Base-by-base conservation (phyloP, 2,329 filamentous ascomycete genomes). In the Pezizomycotina sp. region DNA sequence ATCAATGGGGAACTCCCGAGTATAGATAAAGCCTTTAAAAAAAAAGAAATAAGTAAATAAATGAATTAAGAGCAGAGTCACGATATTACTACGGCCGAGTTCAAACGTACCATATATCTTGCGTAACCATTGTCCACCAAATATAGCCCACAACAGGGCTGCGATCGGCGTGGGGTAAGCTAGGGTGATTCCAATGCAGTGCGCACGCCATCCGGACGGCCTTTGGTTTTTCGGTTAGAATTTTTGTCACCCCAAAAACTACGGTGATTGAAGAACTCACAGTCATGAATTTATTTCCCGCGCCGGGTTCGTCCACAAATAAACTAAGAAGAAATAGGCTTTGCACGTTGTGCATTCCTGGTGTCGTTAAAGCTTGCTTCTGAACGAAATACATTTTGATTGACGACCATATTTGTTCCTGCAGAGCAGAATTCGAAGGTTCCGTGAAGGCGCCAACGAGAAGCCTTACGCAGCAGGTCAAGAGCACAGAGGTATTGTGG, bases 181-280 rank as follows among this genome's bases (percentile, higher is more conserved):
- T 35, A 16, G 31, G 33, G 7, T 38, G 41, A 31, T 48, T 49
- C 47, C 45, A 48, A 20, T 45, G 43, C 32, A 49, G 34, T 22
- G 47, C 46, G 26, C 43, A 49, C 20, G 47, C 47, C 47, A 49
- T 49, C 16, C 47, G 38, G 20, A 49, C 42, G 10, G 47, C 45
- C 47, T 48, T 32, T 24, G 24, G 14, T 4, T 26, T 22, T 15
- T n/a, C 19, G 4, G 6, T 18, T 15, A 19, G 18, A 18, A 22
- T 25, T 24, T 22, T 31, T 24, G 27, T 33, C 27, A 36, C 16
- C 19, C 37, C 23, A 40, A 35, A 38, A 16, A 14, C 20, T 27
- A 34, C 19, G 32, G 35, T 20, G 23, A 19, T 23, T 29, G 33
- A 24, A 33, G 15, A 34, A 31, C 36, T 31, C 38, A 49, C 47